These are phyloP conservation scores for Plectosphaerella plurivora DNA, from an alignment of 2,329 filamentous ascomycete genomes.

Conservation along the genomic window DNA sequence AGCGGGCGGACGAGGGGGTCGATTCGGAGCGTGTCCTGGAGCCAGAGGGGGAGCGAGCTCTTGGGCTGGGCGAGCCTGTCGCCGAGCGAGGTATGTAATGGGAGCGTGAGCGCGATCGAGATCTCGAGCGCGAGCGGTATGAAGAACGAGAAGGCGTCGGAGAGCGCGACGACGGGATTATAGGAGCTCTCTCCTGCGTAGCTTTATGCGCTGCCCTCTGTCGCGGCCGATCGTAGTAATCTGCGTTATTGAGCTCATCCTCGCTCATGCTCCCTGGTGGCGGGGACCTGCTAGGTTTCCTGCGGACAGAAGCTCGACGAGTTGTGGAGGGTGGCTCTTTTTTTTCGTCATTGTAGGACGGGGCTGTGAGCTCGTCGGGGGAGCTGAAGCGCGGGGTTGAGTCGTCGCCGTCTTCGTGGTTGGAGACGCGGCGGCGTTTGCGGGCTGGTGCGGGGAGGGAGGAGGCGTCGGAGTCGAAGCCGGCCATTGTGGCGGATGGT, in stretches of 20 bases:
- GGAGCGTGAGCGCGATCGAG: slow-evolving; percentile 27
- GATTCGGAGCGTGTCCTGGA: slow-evolving; percentile 24
- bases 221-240: slow-evolving; percentile 13
- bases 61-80: no score
- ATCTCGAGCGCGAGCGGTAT: slow-evolving; percentile 20
- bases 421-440: slow-evolving; percentile 34
- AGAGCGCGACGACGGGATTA: slow-evolving; percentile 15
- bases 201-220: slow-evolving; percentile 13
- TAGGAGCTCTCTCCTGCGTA: slow-evolving; percentile 6
- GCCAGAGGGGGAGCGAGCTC: slow-evolving; percentile 17
- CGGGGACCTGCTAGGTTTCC: slow-evolving; percentile 10
- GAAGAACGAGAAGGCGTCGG: slow-evolving; percentile 21
- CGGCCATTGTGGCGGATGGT: slow-evolving; percentile 18
- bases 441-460: slow-evolving; percentile 25
- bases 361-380: slow-evolving; percentile 33
- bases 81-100: slow-evolving; percentile 25
- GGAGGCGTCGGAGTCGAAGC: slow-evolving; percentile 15
- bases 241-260: slow-evolving; percentile 16
- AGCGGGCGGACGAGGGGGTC: slow-evolving; percentile 17
- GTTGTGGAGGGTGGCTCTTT: neutral
- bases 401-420: slow-evolving; percentile 28
- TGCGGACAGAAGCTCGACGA: slow-evolving; percentile 10
- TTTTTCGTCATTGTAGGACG: neutral
- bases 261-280: slow-evolving; percentile 12
- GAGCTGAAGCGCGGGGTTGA: slow-evolving; percentile 37